Evolutionary conservation across 164 flowering plant species (phyloP).

Genomic region (Akebia trifoliata): DNA sequence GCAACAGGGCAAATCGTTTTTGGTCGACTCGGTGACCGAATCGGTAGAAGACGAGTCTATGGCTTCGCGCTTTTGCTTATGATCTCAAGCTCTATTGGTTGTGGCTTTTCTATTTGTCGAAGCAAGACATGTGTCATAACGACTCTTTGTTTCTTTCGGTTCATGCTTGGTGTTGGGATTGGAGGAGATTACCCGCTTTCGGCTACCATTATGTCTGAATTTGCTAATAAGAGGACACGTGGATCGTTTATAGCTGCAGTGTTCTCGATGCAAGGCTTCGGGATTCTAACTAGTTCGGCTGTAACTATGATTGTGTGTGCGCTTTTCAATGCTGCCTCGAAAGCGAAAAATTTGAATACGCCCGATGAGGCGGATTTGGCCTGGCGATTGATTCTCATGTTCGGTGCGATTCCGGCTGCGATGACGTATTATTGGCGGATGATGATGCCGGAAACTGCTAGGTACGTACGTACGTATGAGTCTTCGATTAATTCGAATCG

Average conservation of each 20-base stretch:
- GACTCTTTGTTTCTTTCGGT: conserved; percentile 27
- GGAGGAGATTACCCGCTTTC: conserved; percentile 29
- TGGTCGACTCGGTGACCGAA: conserved; percentile 44
- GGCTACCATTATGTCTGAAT: conserved; percentile 29
- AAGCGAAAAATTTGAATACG: neutral
- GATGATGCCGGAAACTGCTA: conserved; percentile 76
- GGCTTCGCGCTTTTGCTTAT: conserved; percentile 39
- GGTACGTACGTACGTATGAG: conserved; percentile 25
- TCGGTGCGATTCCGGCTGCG: conserved; percentile 23
- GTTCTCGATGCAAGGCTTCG: conserved; percentile 64
- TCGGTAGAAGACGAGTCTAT: conserved; percentile 48
- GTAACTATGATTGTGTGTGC: conserved; percentile 44
- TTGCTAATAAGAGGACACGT: conserved; percentile 23
- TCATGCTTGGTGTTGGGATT: conserved; percentile 26
- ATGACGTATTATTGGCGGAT: conserved; percentile 51
- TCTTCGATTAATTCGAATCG: neutral
- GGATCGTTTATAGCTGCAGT: conserved; percentile 30
- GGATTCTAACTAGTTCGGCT: conserved; percentile 44
- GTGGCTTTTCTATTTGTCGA: conserved; percentile 48
- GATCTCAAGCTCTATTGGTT: conserved; percentile 46
- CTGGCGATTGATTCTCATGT: conserved; percentile 35
- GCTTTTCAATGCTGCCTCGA: conserved; percentile 17
- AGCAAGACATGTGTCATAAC: conserved; percentile 28
- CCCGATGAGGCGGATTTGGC: conserved; percentile 45
- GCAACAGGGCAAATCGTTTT: conserved; percentile 30